Evolutionary conservation across 1,284 basidiomycete genomes (phyloP).

Genomic region (Naganishia sp.): DNA sequence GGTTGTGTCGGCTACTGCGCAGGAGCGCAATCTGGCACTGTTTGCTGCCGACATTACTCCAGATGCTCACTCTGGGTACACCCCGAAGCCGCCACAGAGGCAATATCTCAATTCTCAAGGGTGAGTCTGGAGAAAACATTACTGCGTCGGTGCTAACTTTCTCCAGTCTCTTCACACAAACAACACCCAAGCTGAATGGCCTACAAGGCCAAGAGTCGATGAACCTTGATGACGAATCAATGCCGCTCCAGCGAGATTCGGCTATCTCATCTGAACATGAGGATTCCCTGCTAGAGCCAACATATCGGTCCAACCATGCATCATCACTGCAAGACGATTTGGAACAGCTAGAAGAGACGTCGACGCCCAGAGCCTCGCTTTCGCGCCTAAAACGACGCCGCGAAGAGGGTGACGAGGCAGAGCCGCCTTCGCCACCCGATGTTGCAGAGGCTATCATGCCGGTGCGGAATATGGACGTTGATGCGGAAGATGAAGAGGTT

Average conservation of each 20-base stretch:
- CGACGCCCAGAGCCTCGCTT: conserved; percentile 11
- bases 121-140: conserved; percentile 1
- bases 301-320: conserved; percentile 16
- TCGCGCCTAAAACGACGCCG: conserved; percentile 20
- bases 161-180: conserved; percentile 19
- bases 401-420: conserved; percentile 8
- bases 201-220: conserved; percentile 22
- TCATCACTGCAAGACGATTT: conserved; percentile 1
- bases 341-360: conserved; percentile 11
- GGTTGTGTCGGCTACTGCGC: conserved; percentile 16
- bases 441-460: not conserved
- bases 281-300: conserved; percentile 17
- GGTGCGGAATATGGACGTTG: not conserved
- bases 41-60: not conserved
- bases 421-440: not conserved
- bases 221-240: conserved; percentile 21
- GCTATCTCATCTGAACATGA: conserved; percentile 1
- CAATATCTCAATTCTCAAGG: conserved; percentile 27
- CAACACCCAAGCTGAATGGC: conserved; percentile 16
- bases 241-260: conserved; percentile 6
- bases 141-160: not conserved
- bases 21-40: conserved; percentile 13
- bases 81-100: conserved; percentile 10
- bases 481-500: conserved; percentile 16
- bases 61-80: conserved; percentile 18